These are phyloP conservation scores for Cutaneotrichosporon sp. DNA, from an alignment of 1,284 basidiomycete species.

Conservation along the genomic window DNA sequence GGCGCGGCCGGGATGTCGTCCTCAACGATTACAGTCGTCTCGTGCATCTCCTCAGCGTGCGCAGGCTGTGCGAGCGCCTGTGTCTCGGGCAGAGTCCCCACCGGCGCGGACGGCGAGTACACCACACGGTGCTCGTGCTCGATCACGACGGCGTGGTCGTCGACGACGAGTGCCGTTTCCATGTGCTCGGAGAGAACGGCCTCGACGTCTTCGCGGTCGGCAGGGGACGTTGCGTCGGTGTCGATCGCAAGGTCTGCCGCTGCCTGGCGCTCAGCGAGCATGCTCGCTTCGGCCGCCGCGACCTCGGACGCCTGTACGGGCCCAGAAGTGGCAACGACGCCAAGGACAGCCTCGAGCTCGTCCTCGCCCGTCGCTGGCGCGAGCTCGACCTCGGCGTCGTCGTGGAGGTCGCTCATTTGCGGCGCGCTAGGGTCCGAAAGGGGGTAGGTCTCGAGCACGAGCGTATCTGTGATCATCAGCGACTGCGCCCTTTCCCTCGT, in stretches of 20 bases:
- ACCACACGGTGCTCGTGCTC: background rate
- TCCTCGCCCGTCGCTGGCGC: background rate
- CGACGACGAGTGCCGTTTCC: background rate
- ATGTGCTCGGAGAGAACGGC: background rate
- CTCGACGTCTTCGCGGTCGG: background rate
- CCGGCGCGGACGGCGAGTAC: background rate
- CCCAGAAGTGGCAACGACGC: background rate
- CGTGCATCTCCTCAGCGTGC: no score
- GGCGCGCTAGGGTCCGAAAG: constrained; percentile 34
- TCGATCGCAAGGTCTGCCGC: no score
- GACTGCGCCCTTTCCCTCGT: background rate
- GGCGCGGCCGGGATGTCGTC: no score
- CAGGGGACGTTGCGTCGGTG: background rate
- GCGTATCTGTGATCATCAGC: constrained; percentile 11
- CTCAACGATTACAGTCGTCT: background rate
- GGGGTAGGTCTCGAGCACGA: constrained; percentile 23
- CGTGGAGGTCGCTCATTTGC: constrained; percentile 29
- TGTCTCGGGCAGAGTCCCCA: no score
- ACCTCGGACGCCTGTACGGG: no score
- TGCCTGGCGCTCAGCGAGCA: no score
- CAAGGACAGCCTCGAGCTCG: background rate
- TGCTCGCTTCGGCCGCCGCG: no score
- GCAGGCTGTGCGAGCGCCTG: no score
- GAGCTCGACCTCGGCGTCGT: constrained; percentile 27
- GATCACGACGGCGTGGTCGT: background rate